Base-by-base conservation (phyloP, 768 basidiomycete species). In the Tubosaeta sp. region DNA sequence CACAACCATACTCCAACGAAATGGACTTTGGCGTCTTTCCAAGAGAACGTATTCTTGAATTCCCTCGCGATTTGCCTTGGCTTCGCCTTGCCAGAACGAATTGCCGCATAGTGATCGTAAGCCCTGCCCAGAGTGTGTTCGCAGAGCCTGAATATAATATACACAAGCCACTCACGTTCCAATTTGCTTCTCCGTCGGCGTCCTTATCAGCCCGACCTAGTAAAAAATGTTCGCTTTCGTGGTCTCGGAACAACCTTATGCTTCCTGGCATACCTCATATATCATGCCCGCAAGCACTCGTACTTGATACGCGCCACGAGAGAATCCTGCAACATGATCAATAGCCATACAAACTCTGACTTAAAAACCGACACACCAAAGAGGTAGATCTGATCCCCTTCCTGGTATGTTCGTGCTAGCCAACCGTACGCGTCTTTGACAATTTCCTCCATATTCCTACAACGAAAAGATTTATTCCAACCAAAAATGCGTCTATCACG, bases 1-100 rank as follows among this genome's bases (percentile, higher is more conserved):
- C 22, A 19, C 59, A 73, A 79, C 80, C 78, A 81, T 11, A 77
- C 74, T 1, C 81, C 81, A 25, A 82, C 66, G 43, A 82, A 82
- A 33, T 81, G 75, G 6, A 81, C 72, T 22, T 63, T 55, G 1
- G 77, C 70, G 34, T 71, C 67, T 27, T 71, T 69, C 64, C 64
- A 64, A 4, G 74, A 78, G 52, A 79, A 79, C 0, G 76, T 70
- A 13, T 68, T 66, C 63, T 77, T 80, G 64, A 80, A 81, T 17
- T 56, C 62, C 45, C 37, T 53, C 4, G 51, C 58, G 17, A 54
- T 59, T 43, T 48, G 57, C 52, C 49, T 55, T 25, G 63, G 49
- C 52, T 57, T 65, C 16, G 53, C 54, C 32, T 52, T 64, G 39
- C 51, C 41, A 5, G 54, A 57, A 13, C 54, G 60, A 39, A 62